Base-by-base conservation (phyloP, 208 protist genomes). In the Crithidia expoeki region DNA sequence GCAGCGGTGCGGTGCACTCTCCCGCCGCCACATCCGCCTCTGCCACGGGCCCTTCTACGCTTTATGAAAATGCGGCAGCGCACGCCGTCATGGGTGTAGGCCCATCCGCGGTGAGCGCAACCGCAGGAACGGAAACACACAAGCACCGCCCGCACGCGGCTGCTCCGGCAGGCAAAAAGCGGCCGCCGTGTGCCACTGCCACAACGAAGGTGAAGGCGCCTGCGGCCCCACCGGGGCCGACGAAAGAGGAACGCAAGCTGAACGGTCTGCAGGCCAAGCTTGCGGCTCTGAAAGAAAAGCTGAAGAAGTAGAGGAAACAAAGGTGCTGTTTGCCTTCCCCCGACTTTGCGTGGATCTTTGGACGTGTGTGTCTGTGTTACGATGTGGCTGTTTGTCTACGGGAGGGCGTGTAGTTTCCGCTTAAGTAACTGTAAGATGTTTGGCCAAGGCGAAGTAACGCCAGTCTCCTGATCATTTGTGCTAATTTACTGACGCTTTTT, bases 241-340 rank as follows among this genome's bases (percentile, higher is more conserved):
- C 82, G 34, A 96, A 92, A 71, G 85, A 92, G 65, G 91, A 94
- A 61, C 66, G 83, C 12, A 96, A 96, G 70, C 80, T 96, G 17
- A 85, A 74, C 19, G 89, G 87, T 10, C 75, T 96, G 38, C 88
- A 96, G 74, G 88, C 91, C n/a, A 90, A 89, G 60, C 66, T 96
- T 9, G 79, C 79, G 4, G 86, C 87, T 9, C 80, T 96, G 23
- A 85, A 89, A 59, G 81, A 84, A 25, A 96, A 94, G 69, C 86
- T 96, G 72, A 83, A 90, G 40, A 89, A 88, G 68, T 79, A 40
- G 68, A 34, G 61, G 51, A 25, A 17, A 30, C 23, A 36, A 30
- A 28, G 51, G 7, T 9, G 36, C 44, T 23, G 17, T 23, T 21
- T 5, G 4, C n/a, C 4, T 11, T 28, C 14, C 4, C 14, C 11